A percentile compares a stretch with the other conserved stretches of the same genome.
phyloP scores from a whole-genome alignment of 106 monocot genomes.

The Narthecium ossifragum region DNA sequence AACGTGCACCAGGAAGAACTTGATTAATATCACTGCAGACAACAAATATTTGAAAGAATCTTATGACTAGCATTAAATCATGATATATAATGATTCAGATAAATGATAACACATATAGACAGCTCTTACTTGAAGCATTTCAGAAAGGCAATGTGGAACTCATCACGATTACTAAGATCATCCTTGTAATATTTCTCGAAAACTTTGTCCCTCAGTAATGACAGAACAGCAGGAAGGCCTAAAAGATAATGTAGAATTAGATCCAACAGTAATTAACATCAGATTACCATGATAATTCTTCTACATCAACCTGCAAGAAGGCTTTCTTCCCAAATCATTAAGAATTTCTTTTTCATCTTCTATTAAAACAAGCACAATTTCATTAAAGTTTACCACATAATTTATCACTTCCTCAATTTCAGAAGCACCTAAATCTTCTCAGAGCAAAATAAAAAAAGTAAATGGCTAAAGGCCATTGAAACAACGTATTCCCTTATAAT shows the following conservation, averaged over 20 bases:
- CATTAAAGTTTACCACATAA: no score
- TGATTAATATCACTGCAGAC: not conserved
- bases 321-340: not conserved
- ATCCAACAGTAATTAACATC: not conserved
- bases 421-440: no score
- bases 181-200: not conserved
- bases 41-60: not conserved
- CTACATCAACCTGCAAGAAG: not conserved
- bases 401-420: no score
- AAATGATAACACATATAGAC: not conserved
- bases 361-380: not conserved
- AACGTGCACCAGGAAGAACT: not conserved
- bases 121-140: not conserved
- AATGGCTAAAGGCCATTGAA: no score
- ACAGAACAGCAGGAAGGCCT: not conserved
- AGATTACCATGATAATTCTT: not conserved
- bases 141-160: conserved; percentile 3
- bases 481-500: no score
- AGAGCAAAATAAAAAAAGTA: no score
- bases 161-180: not conserved
- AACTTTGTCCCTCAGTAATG: not conserved
- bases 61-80: not conserved
- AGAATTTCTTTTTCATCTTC: not conserved
- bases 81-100: not conserved
- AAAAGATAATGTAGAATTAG: not conserved